Base-by-base conservation (phyloP, 2,329 filamentous ascomycete genomes). In the Cytospora paraplurivora region DNA sequence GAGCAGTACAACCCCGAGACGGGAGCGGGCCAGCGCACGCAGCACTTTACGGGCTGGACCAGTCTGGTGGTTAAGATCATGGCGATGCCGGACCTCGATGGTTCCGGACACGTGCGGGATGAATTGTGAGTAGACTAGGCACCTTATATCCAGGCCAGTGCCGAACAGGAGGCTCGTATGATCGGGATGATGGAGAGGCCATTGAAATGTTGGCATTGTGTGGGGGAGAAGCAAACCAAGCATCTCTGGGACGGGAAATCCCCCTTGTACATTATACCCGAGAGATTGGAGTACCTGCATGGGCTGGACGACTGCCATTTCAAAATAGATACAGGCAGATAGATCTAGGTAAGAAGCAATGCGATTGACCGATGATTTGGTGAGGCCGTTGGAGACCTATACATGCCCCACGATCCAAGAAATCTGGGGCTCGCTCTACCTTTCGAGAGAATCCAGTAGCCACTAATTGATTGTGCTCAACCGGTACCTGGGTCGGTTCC, bases 1-100 rank as follows among this genome's bases (percentile, higher is more conserved):
- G 95, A 99, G 78, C 95, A 99, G 78, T 99, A 98, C 76, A 92
- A 96, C 74, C 92, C 93, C 0, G 92, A 97, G 71, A 96, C 92
- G 4, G 95, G 95, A 53, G 85, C 85, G 59, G 95, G 95, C n/a
- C 94, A 98, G 81, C 85, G 95, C 50, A 98, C 93, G 6, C 93
- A 97, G 81, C 94, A 98, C 76, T 99, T 99, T 75, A 97, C 95
- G 0, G 95, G 95, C 57, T 99, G 95, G 95, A 99, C 95, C n/a
- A 97, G 92, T 75, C 80, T 98, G 76, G 91, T 98, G 55, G 93
- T 98, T 53, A 97, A 97, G 81, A 92, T 99, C 69, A 97, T 98
- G 93, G 87, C 87, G 54, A 94, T 99, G 92, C 90, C 92, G 7
- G 89, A 96, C 69, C 72, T 92, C 27, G 69, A 67, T 33, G 69